Evolutionary conservation across 345 rosid genomes (phyloP).

Genomic region (Eucalyptus leucophloia): DNA sequence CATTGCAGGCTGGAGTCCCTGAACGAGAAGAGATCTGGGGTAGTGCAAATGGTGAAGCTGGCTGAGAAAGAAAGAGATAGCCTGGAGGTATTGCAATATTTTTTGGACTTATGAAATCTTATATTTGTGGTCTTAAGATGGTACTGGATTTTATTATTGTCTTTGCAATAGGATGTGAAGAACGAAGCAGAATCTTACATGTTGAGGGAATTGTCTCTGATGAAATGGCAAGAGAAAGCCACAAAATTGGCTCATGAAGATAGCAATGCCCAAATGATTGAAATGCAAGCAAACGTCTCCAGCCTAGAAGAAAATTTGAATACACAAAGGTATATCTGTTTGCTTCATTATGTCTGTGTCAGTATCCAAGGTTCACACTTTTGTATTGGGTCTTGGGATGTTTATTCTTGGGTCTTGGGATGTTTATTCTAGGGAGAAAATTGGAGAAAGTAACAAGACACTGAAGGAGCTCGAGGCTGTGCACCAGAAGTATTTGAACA

Average conservation of each 20-base stretch:
- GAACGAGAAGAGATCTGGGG: conserved; percentile 85
- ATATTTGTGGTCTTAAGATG: background rate
- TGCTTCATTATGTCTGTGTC: background rate
- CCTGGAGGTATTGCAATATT: conserved; percentile 61
- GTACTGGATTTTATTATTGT: background rate
- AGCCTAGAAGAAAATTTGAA: conserved; percentile 62
- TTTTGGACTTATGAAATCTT: background rate
- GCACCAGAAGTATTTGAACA: conserved; percentile 55
- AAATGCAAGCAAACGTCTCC: conserved; percentile 35
- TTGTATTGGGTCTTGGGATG: background rate
- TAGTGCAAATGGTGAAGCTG: conserved; percentile 95
- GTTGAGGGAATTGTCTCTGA: conserved; percentile 74
- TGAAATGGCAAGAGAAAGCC: conserved; percentile 97
- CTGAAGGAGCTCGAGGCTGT: conserved; percentile 71
- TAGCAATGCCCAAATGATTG: conserved; percentile 40
- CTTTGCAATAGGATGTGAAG: conserved; percentile 55
- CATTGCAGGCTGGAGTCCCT: conserved; percentile 68
- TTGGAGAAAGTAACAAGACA: conserved; percentile 46
- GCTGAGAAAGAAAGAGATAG: conserved; percentile 94
- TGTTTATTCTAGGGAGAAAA: conserved; percentile 49
- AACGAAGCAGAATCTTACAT: conserved; percentile 94
- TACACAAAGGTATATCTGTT: conserved; percentile 38
- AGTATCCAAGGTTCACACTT: background rate
- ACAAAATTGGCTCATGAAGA: conserved; percentile 73
- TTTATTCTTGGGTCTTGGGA: conserved; percentile 22